A percentile compares a stretch with the other conserved stretches of the same genome.
Conservation (phyloP, 768 basidiomycete species). For the Boletus reticuloceps region DNA sequence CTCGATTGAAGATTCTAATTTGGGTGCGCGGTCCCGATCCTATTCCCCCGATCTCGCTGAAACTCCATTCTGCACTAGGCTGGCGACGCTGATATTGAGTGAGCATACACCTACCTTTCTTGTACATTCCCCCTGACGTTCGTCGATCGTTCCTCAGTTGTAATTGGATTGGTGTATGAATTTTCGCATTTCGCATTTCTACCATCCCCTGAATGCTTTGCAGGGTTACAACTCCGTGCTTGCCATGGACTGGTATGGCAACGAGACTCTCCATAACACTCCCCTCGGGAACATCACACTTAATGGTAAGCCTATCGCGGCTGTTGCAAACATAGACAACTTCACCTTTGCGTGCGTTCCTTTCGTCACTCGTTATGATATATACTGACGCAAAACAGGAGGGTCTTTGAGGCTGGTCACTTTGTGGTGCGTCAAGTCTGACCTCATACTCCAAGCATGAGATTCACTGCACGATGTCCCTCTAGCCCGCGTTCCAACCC, state of each 20-base stretch:
- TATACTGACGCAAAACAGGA: constrained; percentile 31
- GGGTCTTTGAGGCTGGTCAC: constrained; percentile 58
- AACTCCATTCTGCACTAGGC: constrained; percentile 11
- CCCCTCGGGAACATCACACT: constrained; percentile 57
- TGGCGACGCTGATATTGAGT: constrained; percentile 30
- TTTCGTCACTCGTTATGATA: not conserved
- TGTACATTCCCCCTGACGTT: constrained; percentile 6
- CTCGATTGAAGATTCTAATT: constrained; percentile 36
- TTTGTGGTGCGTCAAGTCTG: constrained; percentile 47
- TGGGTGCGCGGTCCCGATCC: constrained; percentile 31
- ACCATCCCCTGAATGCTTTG: too few species aligned
- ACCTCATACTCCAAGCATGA: not conserved
- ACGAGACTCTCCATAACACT: constrained; percentile 36
- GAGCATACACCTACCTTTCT: not conserved
- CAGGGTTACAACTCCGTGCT: constrained; percentile 37
- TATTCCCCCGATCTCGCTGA: not conserved
- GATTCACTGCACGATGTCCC: not conserved
- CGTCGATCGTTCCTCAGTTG: not conserved
- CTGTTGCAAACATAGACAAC: constrained; percentile 62
- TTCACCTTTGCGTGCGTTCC: constrained; percentile 64
- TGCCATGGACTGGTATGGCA: constrained; percentile 49
- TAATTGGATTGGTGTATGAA: constrained; percentile 36
- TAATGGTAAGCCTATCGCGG: constrained; percentile 48
- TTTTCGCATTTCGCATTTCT: not conserved
- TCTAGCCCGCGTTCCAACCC: constrained; percentile 62